phyloP scores from a whole-genome alignment of 2,329 filamentous ascomycete species.

The Diaporthe ilicicola region DNA sequence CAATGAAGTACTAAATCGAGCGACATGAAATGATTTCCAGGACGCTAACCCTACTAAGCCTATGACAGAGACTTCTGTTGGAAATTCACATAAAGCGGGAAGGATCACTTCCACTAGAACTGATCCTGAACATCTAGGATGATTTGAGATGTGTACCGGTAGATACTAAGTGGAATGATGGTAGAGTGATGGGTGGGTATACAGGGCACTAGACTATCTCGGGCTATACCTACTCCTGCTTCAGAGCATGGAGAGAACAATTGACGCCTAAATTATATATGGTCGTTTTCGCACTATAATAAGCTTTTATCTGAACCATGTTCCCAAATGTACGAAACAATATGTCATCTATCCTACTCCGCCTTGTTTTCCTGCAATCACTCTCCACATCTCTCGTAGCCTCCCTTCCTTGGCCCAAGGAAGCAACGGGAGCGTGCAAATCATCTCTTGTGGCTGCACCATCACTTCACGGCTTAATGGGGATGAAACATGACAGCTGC shows the following conservation, averaged over 20 bases:
- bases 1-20: too few relatives aligned
- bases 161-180: not conserved
- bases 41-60: too few relatives aligned
- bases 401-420: not conserved
- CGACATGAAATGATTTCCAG: too few relatives aligned
- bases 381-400: not conserved
- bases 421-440: not conserved
- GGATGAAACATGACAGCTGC: slow-evolving; percentile 11
- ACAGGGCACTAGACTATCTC: not conserved
- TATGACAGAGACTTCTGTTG: too few relatives aligned
- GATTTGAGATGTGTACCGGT: too few relatives aligned
- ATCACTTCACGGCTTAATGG: not conserved
- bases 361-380: not conserved
- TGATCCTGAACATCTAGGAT: too few relatives aligned
- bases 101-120: too few relatives aligned
- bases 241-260: not conserved
- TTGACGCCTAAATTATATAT: not conserved
- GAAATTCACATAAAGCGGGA: too few relatives aligned
- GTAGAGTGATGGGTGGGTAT: not conserved
- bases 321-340: not conserved
- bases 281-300: not conserved
- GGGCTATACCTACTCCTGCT: not conserved
- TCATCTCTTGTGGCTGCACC: not conserved
- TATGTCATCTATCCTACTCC: not conserved
- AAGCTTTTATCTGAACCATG: not conserved